Base-by-base conservation (phyloP, 2,329 filamentous ascomycete species). In the Fusarium gaditjirri region DNA sequence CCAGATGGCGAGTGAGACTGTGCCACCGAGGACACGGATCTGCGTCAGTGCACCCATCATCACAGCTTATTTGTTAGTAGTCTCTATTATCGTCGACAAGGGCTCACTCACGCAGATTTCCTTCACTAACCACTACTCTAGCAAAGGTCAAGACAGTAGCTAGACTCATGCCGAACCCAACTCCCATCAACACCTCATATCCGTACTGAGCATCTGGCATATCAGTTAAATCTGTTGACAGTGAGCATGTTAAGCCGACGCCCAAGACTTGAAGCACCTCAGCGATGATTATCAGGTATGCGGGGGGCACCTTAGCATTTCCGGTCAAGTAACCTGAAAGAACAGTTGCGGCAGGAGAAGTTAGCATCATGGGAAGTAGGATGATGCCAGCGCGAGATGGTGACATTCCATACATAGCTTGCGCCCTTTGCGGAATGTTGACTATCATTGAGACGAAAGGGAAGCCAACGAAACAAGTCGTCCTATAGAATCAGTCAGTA, bases 361-460 rank as follows among this genome's bases (percentile, higher is more conserved):
- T 31, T 4, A 65, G 36, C 59, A 65, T 65, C 59, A 64, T 43
- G 3, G 62, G 62, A 6, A 64, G 47, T 19, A 65, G 16, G 8
- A 46, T 65, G 3, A 42, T 47, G 14, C 59, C 62, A 31, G 62
- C 47, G 8, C 43, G 41, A 8, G 59, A 47, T 1, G 58, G 47
- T 0, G 58, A 47, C 61, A 55, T 19, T 3, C 41, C 47, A 10
- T 63, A 63, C 5, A 65, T 57, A 11, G 58, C 46, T n/a, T 65
- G 61, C 6, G 61, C 46, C 19, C 58, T 29, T 41, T 65, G 58
- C 0, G 57, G 58, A 10, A 63, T 63, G 1, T 65, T 65, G 13
- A 65, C 61, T 2, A 65, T 35, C 58, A 65, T 65, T 1, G 61
- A 65, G 6, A 65, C 61, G 23, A 65, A 65, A 10, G 61, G 46